Percentiles rank a stretch among this genome's conserved stretches.
Evolutionary conservation across 176 grass and related monocot genomes (phyloP).

Genomic region (Eragrostis curvula): DNA sequence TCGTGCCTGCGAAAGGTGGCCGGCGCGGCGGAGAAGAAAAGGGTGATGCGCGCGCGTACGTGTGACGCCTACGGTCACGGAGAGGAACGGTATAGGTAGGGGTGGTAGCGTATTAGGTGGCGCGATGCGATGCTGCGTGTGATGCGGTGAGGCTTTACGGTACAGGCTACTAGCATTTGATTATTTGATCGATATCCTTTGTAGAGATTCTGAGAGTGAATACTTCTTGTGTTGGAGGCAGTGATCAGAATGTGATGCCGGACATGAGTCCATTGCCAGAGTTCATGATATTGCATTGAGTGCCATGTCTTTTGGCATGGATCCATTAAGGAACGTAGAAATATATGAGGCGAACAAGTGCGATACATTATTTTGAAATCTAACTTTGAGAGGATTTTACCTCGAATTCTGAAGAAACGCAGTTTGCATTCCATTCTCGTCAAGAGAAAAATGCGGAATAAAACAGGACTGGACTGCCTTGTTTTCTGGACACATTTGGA

Average conservation of each 20-base stretch:
- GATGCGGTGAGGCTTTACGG: constrained; percentile 9
- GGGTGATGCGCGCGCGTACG: background rate
- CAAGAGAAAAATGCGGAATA: too few species aligned
- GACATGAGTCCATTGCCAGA: background rate
- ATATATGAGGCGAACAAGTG: rapidly evolving
- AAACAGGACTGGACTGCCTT: background rate
- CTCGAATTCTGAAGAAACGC: background rate
- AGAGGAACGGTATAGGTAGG: background rate
- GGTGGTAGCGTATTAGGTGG: background rate
- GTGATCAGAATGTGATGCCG: background rate
- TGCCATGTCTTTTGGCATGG: background rate
- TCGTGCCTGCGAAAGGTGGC: background rate
- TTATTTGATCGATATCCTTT: background rate
- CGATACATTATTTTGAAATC: background rate
- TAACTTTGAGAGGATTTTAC: background rate
- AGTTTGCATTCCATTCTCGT: too few species aligned
- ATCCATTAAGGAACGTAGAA: background rate
- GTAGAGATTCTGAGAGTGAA: background rate
- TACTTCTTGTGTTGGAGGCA: background rate
- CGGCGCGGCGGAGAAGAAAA: background rate
- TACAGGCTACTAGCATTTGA: background rate
- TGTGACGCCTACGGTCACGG: too few species aligned
- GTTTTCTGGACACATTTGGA: background rate
- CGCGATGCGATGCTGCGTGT: background rate
- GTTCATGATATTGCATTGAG: background rate